A percentile compares a stretch with the other conserved stretches of the same genome.
Conservation (phyloP, 2,329 filamentous ascomycete species). For the Aureobasidium sp. region DNA sequence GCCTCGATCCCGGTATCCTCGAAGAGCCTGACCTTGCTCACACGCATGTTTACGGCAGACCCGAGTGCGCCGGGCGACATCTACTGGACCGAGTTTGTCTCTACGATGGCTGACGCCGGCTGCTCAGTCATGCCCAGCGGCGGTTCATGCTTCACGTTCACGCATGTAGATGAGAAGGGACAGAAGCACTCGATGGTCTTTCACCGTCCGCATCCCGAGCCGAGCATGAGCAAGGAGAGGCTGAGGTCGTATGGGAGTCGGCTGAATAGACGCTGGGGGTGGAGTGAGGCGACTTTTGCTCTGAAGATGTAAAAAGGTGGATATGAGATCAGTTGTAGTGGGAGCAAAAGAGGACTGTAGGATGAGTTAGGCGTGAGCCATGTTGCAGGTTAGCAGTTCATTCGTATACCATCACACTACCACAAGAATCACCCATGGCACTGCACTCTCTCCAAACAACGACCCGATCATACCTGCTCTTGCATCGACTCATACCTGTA, state of each 20-base stretch:
- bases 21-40: background rate
- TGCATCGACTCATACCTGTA: too few relatives aligned
- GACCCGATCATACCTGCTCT: too few relatives aligned
- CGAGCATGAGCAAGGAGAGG: conserved; percentile 12
- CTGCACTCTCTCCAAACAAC: too few relatives aligned
- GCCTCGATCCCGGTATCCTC: background rate
- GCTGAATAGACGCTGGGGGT: conserved; percentile 15
- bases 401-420: too few relatives aligned
- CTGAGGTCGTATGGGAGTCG: conserved; percentile 11
- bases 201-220: conserved; percentile 15
- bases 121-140: background rate
- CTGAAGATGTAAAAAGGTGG: background rate
- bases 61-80: background rate
- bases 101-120: background rate
- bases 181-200: conserved; percentile 7
- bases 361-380: too few relatives aligned
- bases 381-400: too few relatives aligned
- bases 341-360: too few relatives aligned
- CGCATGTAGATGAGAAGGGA: background rate
- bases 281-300: background rate
- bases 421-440: too few relatives aligned
- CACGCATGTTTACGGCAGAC: background rate
- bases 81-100: background rate
- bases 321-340: background rate
- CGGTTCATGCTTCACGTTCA: background rate